Conservation (phyloP, 2,329 filamentous ascomycete genomes). For the Epichloe elymi region DNA sequence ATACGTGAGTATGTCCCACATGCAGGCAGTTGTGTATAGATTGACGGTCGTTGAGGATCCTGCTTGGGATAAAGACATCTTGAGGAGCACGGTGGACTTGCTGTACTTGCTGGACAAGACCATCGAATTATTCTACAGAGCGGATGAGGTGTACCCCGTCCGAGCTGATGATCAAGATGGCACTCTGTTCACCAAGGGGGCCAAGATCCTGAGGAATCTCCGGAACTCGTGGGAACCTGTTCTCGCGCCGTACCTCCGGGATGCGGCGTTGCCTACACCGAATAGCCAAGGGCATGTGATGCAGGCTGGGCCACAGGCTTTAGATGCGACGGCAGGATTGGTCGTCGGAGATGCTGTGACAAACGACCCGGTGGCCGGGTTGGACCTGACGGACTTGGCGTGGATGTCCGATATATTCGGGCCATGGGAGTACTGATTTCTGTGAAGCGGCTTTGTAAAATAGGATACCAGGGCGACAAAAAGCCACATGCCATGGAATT, state of each 20-base stretch:
- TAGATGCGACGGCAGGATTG: slow-evolving; percentile 5
- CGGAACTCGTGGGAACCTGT: slow-evolving; percentile 23
- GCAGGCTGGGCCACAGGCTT: neutral
- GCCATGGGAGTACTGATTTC: slow-evolving; percentile 21
- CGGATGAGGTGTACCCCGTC: slow-evolving; percentile 16
- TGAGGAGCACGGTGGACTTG: slow-evolving; percentile 23
- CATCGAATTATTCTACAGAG: slow-evolving; percentile 18
- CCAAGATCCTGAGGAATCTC: slow-evolving; percentile 23
- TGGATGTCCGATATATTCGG: slow-evolving; percentile 27
- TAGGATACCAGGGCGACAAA: neutral
- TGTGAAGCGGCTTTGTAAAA: neutral
- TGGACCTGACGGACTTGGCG: slow-evolving; percentile 21
- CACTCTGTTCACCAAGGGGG: slow-evolving; percentile 18
- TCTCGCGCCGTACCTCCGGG: slow-evolving; percentile 15
- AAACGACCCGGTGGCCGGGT: slow-evolving; percentile 10
- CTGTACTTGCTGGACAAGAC: slow-evolving; percentile 21
- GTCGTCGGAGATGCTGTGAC: slow-evolving; percentile 8
- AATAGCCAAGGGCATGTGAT: neutral
- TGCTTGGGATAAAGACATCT: slow-evolving; percentile 26
- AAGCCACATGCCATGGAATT: neutral
- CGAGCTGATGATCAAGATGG: slow-evolving; percentile 16
- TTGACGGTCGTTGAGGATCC: slow-evolving; percentile 26
- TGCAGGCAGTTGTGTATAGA: slow-evolving; percentile 24
- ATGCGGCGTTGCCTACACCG: neutral
- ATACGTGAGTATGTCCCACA: slow-evolving; percentile 22